Percentiles rank a stretch among this genome's conserved stretches.
Evolutionary conservation across 495 filamentous ascomycete species (phyloP).

Genomic region (Hapsidospora chrysogenum): DNA sequence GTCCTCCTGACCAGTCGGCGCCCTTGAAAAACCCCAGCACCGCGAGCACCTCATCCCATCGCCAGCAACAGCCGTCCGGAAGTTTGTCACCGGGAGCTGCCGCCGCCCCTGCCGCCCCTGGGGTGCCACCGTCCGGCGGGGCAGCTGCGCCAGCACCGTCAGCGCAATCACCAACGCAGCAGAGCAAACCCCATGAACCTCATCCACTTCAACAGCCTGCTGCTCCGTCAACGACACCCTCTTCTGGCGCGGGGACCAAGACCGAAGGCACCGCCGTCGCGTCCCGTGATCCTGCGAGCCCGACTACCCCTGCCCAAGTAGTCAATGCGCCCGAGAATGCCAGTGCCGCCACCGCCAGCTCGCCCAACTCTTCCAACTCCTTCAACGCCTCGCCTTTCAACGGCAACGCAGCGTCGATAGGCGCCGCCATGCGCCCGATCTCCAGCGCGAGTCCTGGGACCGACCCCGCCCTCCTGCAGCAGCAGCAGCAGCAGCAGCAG

Average conservation of each 20-base stretch:
- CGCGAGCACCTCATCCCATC: slow-evolving; percentile 6
- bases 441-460: slow-evolving; percentile 6
- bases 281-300: no score
- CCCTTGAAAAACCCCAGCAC: background rate
- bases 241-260: no score
- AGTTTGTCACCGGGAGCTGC: background rate
- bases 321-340: slow-evolving; percentile 46
- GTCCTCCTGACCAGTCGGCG: slow-evolving; percentile 38
- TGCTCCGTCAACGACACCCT: no score
- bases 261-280: no score
- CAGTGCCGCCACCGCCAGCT: slow-evolving; percentile 17
- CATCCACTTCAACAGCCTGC: slow-evolving; percentile 12
- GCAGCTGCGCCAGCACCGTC: background rate
- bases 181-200: slow-evolving; percentile 18
- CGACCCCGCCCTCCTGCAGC: slow-evolving; percentile 2
- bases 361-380: no score
- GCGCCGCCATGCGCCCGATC: slow-evolving; percentile 11
- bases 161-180: background rate
- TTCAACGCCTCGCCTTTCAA: slow-evolving; percentile 3
- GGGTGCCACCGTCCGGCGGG: background rate
- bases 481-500: slow-evolving; percentile 9
- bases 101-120: background rate
- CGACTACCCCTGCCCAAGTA: slow-evolving; percentile 53
- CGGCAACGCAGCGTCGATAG: slow-evolving; percentile 16
- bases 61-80: slow-evolving; percentile 11